Evolutionary conservation across 306 rosid genomes (phyloP).

Genomic region (Bauhinia variegata): DNA sequence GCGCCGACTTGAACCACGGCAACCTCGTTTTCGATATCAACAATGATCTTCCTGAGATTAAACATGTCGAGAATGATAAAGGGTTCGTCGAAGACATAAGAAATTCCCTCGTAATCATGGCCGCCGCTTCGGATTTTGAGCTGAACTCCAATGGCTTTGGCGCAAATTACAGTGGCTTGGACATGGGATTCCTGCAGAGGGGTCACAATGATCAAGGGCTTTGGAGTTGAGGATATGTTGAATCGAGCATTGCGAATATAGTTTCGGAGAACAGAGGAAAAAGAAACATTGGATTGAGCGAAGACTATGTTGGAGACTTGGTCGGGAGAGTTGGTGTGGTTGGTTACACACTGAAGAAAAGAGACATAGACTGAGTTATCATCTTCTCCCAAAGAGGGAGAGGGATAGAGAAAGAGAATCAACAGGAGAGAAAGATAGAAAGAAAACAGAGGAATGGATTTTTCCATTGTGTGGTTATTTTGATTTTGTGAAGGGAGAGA

Average conservation of each 20-base stretch:
- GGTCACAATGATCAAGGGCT: constrained; percentile 31
- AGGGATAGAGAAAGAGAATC: constrained; percentile 19
- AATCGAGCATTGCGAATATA: constrained; percentile 36
- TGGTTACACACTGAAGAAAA: constrained; percentile 33
- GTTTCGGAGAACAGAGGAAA: constrained; percentile 4
- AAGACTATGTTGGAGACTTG: constrained; percentile 21
- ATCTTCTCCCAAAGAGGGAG: constrained; percentile 5
- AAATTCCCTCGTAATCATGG: too few relatives aligned
- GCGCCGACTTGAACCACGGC: too few relatives aligned
- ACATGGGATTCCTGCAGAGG: too few relatives aligned
- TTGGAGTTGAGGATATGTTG: constrained; percentile 6
- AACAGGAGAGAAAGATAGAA: not conserved
- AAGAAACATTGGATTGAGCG: constrained; percentile 24
- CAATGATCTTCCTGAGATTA: too few relatives aligned
- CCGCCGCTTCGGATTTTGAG: too few relatives aligned
- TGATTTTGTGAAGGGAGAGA: too few relatives aligned
- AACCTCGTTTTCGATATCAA: too few relatives aligned
- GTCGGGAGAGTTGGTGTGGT: not conserved
- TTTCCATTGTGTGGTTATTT: not conserved
- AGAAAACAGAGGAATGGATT: not conserved
- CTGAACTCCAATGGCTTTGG: too few relatives aligned
- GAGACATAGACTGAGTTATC: not conserved
- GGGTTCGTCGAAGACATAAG: too few relatives aligned
- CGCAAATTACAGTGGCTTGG: too few relatives aligned
- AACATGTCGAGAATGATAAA: too few relatives aligned